Conservation (phyloP, 495 filamentous ascomycete species). For the Neurospora pannonica region DNA sequence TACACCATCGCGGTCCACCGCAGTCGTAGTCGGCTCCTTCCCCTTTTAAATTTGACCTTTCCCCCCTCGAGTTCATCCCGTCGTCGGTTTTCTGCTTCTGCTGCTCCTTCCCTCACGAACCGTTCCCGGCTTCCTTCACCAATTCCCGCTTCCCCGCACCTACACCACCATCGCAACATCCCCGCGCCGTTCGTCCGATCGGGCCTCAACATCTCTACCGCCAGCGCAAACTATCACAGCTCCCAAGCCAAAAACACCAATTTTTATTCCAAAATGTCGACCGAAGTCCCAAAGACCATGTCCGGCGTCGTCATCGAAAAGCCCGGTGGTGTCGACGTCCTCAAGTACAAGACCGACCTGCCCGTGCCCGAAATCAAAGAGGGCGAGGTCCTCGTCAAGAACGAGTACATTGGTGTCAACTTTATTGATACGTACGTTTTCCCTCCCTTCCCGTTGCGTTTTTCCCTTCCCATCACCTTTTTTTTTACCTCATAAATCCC, state of each 20-base stretch:
- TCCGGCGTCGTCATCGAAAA: constrained; percentile 66
- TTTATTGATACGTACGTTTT: constrained; percentile 65
- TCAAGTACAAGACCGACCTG: constrained; percentile 63
- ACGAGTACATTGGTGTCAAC: constrained; percentile 78
- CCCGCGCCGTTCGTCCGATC: neutral
- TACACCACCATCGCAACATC: neutral
- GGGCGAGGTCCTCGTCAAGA: constrained; percentile 74
- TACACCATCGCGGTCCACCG: neutral
- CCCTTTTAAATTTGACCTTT: neutral
- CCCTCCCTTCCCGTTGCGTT: constrained; percentile 1
- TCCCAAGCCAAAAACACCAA: neutral
- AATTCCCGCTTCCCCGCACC: neutral
- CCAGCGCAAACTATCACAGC: neutral
- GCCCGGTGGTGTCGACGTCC: constrained; percentile 68
- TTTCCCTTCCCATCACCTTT: neutral
- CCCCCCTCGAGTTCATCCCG: neutral
- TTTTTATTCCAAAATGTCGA: constrained; percentile 2
- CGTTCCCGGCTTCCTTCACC: neutral
- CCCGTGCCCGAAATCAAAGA: constrained; percentile 65
- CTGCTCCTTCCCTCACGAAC: neutral
- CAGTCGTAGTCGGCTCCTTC: neutral
- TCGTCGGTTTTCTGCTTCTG: neutral
- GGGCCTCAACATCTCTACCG: neutral
- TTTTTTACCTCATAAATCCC: neutral
- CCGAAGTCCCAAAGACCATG: constrained; percentile 51